These are phyloP conservation scores for Podosphaera xanthii DNA, from an alignment of 2,329 filamentous ascomycete genomes.

Conservation along the genomic window DNA sequence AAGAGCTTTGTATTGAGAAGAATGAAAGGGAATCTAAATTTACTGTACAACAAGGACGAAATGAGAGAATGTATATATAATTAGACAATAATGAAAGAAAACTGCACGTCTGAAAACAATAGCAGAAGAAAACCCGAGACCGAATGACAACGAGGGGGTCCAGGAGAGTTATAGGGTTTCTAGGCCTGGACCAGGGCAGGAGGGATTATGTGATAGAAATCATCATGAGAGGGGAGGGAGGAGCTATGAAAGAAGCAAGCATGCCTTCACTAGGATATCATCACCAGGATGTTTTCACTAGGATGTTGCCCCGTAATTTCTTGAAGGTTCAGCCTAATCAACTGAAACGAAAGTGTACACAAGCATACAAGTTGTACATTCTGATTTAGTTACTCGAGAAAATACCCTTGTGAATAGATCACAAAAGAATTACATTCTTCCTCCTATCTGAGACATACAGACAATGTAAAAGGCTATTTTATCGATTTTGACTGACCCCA, in stretches of 20 bases:
- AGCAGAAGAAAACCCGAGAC: neutral
- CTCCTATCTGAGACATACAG: no score
- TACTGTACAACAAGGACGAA: neutral
- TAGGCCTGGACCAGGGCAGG: neutral
- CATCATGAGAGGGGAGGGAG: neutral
- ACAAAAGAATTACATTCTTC: no score
- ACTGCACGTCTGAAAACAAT: neutral
- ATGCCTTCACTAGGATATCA: neutral
- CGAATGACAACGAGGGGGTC: neutral
- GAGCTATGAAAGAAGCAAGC: neutral
- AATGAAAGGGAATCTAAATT: neutral
- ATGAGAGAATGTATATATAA: neutral
- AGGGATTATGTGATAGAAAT: neutral
- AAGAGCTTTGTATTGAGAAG: neutral
- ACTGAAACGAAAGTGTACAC: neutral
- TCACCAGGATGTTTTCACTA: neutral
- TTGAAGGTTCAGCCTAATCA: neutral
- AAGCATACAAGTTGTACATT: no score
- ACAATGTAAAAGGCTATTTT: no score
- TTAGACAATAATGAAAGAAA: neutral
- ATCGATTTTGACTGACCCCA: no score
- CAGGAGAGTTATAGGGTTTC: neutral
- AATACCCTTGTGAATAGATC: no score
- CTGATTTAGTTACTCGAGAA: no score
- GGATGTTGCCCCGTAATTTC: neutral